These are phyloP conservation scores for Fusarium agapanthi DNA, from an alignment of 2,329 filamentous ascomycete genomes.

Conservation along the genomic window DNA sequence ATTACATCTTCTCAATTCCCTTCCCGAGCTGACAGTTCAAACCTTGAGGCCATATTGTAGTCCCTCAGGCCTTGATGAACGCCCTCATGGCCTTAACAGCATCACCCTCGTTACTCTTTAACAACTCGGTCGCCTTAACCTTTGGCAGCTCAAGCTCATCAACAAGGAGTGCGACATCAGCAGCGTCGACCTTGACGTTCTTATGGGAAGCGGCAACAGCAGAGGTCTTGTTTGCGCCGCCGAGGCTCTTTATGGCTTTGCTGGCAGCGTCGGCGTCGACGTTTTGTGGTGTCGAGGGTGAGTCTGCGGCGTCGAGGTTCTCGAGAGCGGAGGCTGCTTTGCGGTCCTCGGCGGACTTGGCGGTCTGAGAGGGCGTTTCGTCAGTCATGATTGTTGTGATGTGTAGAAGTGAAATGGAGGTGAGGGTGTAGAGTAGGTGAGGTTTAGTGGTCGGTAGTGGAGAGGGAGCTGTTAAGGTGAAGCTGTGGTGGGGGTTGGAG, in stretches of 20 bases:
- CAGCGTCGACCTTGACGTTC: slow-evolving; percentile 77
- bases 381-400: slow-evolving; percentile 61
- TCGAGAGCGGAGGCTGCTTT: slow-evolving; percentile 80
- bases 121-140: slow-evolving; percentile 75
- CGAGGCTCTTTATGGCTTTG: slow-evolving; percentile 75
- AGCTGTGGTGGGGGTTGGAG: slow-evolving; percentile 29
- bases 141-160: slow-evolving; percentile 78
- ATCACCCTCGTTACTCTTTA: slow-evolving; percentile 77
- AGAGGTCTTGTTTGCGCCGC: slow-evolving; percentile 43
- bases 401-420: background rate
- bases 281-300: slow-evolving; percentile 57
- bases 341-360: slow-evolving; percentile 78
- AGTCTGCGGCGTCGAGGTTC: slow-evolving; percentile 66
- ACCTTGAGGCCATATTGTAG: background rate
- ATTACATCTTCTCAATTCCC: too few species aligned
- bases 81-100: slow-evolving; percentile 72
- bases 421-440: slow-evolving; percentile 48
- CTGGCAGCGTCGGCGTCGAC: slow-evolving; percentile 76
- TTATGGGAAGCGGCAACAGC: slow-evolving; percentile 53
- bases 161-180: slow-evolving; percentile 75
- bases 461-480: background rate
- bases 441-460: slow-evolving; percentile 49
- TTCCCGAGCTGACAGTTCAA: background rate
- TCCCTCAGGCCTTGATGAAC: slow-evolving; percentile 48
- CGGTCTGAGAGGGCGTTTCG: slow-evolving; percentile 56